These are phyloP conservation scores for Alternaria tenuissima DNA, from an alignment of 2,329 filamentous ascomycete genomes.

Conservation along the genomic window DNA sequence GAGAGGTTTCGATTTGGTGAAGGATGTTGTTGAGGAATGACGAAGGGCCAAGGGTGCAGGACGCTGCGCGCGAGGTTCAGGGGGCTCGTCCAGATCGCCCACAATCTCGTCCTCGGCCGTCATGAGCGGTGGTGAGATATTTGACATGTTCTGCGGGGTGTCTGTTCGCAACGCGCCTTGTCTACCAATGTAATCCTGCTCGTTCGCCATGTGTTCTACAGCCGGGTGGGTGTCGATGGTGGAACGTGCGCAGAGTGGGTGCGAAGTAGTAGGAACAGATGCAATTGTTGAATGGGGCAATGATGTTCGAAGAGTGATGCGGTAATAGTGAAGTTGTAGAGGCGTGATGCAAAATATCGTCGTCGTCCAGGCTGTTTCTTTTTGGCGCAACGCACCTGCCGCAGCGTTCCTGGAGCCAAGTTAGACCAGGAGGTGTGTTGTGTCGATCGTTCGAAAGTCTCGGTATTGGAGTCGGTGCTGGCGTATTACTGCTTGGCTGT, in stretches of 20 bases:
- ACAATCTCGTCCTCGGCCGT: slow-evolving; percentile 68
- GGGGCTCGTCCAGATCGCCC: slow-evolving; percentile 87
- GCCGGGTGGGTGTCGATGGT: not conserved
- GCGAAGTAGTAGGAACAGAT: not conserved
- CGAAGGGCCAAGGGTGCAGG: slow-evolving; percentile 48
- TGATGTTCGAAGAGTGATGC: slow-evolving; percentile 1
- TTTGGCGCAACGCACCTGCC: not conserved
- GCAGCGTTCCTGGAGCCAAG: slow-evolving; percentile 6
- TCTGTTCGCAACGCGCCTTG: slow-evolving; percentile 43
- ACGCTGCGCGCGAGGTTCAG: slow-evolving; percentile 69
- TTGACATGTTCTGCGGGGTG: slow-evolving; percentile 34
- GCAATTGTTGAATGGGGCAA: not conserved
- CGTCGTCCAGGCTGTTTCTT: not conserved
- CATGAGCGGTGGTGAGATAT: slow-evolving; percentile 33
- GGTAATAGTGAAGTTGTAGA: not conserved
- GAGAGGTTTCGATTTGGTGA: slow-evolving; percentile 59
- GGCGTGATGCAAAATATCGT: not conserved
- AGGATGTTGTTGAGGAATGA: slow-evolving; percentile 51
- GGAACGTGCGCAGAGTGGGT: not conserved
- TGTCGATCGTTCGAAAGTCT: slow-evolving; percentile 10
- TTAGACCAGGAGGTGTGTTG: slow-evolving; percentile 15
- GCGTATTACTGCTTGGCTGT: slow-evolving; percentile 18
- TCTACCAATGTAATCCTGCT: slow-evolving; percentile 38
- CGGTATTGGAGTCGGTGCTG: slow-evolving; percentile 10
- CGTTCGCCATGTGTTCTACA: slow-evolving; percentile 43